Evolutionary conservation across 345 rosid species (phyloP).

Genomic region (Eucalyptus sp.): DNA sequence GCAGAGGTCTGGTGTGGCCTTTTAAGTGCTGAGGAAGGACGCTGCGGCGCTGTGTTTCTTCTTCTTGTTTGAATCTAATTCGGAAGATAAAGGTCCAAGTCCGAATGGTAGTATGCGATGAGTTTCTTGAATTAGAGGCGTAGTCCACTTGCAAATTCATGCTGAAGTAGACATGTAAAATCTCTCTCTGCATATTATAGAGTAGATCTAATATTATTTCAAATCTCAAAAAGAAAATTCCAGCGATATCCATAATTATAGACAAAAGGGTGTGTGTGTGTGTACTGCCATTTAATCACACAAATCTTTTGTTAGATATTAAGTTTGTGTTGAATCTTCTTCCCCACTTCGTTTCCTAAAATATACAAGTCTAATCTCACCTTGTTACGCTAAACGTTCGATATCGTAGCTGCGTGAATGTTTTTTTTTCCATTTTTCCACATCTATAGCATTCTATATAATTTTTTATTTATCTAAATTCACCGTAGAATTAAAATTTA

Average conservation of each 20-base stretch:
- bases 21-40: no score
- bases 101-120: not conserved
- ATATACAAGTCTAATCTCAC: not conserved
- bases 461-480: no score
- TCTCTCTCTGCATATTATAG: not conserved
- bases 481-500: no score
- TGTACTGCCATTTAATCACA: fast-evolving
- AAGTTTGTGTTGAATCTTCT: not conserved
- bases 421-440: not conserved
- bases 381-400: not conserved
- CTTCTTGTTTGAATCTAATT: no score
- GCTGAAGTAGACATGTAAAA: not conserved
- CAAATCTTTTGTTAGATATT: not conserved
- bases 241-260: not conserved
- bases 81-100: no score
- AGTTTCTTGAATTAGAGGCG: not conserved
- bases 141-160: not conserved
- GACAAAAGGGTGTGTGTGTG: not conserved
- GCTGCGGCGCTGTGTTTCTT: no score
- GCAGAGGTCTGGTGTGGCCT: not conserved
- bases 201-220: not conserved
- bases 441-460: not conserved
- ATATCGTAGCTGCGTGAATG: not conserved
- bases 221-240: not conserved
- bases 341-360: not conserved